phyloP scores from a whole-genome alignment of 371 early-diverging fungal species.

The Mucor indicus region DNA sequence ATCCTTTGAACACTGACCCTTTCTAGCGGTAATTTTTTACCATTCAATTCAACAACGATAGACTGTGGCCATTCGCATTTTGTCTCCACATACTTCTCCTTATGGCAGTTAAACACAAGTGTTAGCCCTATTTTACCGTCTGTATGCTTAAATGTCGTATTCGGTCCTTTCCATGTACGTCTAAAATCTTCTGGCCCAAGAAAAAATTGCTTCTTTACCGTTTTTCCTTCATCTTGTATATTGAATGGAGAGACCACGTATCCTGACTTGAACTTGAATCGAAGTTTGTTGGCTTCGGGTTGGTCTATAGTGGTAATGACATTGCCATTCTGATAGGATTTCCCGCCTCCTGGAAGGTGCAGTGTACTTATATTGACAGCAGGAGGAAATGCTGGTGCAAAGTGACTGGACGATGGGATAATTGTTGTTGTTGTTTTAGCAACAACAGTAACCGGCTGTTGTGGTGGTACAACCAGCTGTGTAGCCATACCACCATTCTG shows the following conservation, averaged over 20 bases:
- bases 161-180: background rate
- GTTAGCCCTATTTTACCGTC: constrained; percentile 14
- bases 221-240: background rate
- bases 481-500: too few species aligned
- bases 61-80: constrained; percentile 41
- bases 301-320: too few species aligned
- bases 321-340: too few species aligned
- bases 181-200: background rate
- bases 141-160: background rate
- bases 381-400: too few species aligned
- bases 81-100: constrained; percentile 1
- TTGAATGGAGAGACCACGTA: too few species aligned
- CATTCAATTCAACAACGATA: constrained; percentile 18
- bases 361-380: too few species aligned
- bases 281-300: background rate
- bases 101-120: constrained; percentile 23
- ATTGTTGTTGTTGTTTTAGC: too few species aligned
- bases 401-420: too few species aligned
- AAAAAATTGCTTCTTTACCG: background rate
- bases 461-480: too few species aligned
- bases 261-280: background rate
- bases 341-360: too few species aligned
- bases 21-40: constrained; percentile 4
- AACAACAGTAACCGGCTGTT: too few species aligned
- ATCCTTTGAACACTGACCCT: constrained; percentile 21